Conservation (phyloP, 768 basidiomycete genomes). For the Dendrothele bispora region DNA sequence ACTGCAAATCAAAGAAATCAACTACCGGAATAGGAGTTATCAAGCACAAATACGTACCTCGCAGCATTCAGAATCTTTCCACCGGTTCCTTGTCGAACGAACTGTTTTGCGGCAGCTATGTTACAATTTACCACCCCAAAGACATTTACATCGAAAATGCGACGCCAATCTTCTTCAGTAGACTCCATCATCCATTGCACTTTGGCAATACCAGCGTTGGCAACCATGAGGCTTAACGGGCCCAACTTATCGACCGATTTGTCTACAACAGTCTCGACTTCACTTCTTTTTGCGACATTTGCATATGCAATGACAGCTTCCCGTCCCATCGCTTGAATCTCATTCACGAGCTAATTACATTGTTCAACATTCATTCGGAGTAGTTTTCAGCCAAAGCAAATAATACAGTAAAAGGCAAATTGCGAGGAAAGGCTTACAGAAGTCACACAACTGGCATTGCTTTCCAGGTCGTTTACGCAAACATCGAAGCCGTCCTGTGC, state of each 20-base stretch:
- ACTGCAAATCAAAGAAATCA: neutral
- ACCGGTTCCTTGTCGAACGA: slow-evolving; percentile 35
- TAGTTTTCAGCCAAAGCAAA: neutral
- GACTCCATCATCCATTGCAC: slow-evolving; percentile 5
- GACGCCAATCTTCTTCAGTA: slow-evolving; percentile 19
- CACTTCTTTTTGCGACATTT: slow-evolving; percentile 29
- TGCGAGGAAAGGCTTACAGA: slow-evolving; percentile 1
- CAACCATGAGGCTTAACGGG: slow-evolving; percentile 31
- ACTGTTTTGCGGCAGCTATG: slow-evolving; percentile 30
- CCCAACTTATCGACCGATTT: slow-evolving; percentile 26
- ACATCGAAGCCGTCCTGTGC: slow-evolving; percentile 37
- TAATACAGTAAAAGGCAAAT: too few relatives aligned
- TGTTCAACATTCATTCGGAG: neutral
- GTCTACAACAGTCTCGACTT: slow-evolving; percentile 32
- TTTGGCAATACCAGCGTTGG: slow-evolving; percentile 17
- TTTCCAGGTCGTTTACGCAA: slow-evolving; percentile 30
- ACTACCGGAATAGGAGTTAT: neutral
- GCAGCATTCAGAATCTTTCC: slow-evolving; percentile 32
- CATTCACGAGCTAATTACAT: slow-evolving; percentile 13
- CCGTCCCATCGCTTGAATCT: slow-evolving; percentile 20
- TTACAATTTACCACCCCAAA: slow-evolving; percentile 31
- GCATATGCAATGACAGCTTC: slow-evolving; percentile 12
- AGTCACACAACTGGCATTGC: slow-evolving; percentile 18
- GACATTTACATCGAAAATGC: slow-evolving; percentile 26
- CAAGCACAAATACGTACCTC: neutral